These are phyloP conservation scores for Salvia sclarea DNA, from an alignment of 305 asterid species.

Conservation along the genomic window DNA sequence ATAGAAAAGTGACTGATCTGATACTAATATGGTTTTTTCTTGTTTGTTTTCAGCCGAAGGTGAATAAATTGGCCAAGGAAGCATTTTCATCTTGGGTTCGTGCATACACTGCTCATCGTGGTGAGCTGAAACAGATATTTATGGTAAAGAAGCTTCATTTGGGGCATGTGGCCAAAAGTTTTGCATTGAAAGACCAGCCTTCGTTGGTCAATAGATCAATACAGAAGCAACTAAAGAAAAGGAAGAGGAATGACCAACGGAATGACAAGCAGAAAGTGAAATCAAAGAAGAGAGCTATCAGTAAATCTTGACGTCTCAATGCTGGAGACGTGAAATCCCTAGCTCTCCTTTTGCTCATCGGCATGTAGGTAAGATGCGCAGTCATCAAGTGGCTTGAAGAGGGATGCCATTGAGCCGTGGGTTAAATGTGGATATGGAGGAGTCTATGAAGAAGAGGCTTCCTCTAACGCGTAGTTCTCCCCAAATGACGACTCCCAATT, in stretches of 20 bases:
- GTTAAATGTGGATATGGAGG: neutral
- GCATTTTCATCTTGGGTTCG: slow-evolving; percentile 95
- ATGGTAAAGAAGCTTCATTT: slow-evolving; percentile 88
- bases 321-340: neutral
- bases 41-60: slow-evolving; percentile 49
- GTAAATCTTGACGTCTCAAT: slow-evolving; percentile 39
- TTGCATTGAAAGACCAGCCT: slow-evolving; percentile 90
- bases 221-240: slow-evolving; percentile 70
- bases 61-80: slow-evolving; percentile 62
- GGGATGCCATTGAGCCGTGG: neutral
- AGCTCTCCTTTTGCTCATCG: neutral
- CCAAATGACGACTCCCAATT: neutral
- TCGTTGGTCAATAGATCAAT: slow-evolving; percentile 73
- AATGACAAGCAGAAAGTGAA: slow-evolving; percentile 39
- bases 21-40: neutral
- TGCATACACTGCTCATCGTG: slow-evolving; percentile 93
- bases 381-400: neutral
- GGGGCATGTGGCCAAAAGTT: slow-evolving; percentile 94
- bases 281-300: slow-evolving; percentile 53
- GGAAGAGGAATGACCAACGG: slow-evolving; percentile 63
- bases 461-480: neutral
- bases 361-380: neutral
- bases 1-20: slow-evolving; percentile 10
- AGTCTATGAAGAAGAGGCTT: neutral
- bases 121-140: slow-evolving; percentile 82